Percentiles rank a stretch among this genome's conserved stretches.
Evolutionary conservation across 257 asterid species (phyloP).

Genomic region (Vinca minor): DNA sequence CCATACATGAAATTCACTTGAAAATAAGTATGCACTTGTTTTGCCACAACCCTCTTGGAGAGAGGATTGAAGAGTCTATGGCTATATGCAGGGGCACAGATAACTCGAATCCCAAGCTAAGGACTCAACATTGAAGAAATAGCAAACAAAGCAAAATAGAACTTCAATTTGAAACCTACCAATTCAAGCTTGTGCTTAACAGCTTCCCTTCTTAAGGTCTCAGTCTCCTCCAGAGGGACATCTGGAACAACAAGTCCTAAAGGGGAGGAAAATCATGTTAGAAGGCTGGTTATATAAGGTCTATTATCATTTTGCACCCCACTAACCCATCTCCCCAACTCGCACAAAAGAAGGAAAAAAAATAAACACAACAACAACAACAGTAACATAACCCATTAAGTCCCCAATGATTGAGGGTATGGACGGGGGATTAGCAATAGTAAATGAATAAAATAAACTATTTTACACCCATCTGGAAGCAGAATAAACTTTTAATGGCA

Average conservation of each 20-base stretch:
- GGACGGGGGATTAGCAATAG: too few relatives aligned
- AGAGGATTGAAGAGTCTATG: neutral
- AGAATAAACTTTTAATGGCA: too few relatives aligned
- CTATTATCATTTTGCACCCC: neutral
- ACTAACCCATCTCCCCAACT: neutral
- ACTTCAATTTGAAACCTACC: constrained; percentile 37
- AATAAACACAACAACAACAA: too few relatives aligned
- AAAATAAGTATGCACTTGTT: neutral
- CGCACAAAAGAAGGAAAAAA: too few relatives aligned
- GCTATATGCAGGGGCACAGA: neutral
- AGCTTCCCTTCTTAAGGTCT: constrained; percentile 71
- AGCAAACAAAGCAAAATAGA: neutral
- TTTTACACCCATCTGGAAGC: too few relatives aligned
- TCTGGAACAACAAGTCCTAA: constrained; percentile 86
- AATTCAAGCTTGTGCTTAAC: constrained; percentile 52
- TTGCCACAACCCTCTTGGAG: neutral
- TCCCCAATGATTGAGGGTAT: too few relatives aligned
- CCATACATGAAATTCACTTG: neutral
- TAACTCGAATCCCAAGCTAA: neutral
- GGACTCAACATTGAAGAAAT: neutral
- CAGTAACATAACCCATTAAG: too few relatives aligned
- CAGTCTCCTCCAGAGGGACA: constrained; percentile 85
- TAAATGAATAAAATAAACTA: too few relatives aligned
- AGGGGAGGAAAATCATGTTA: neutral
- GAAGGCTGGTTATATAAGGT: neutral